Conservation (phyloP, 495 filamentous ascomycete genomes). For the Aspergillus conjunctus region DNA sequence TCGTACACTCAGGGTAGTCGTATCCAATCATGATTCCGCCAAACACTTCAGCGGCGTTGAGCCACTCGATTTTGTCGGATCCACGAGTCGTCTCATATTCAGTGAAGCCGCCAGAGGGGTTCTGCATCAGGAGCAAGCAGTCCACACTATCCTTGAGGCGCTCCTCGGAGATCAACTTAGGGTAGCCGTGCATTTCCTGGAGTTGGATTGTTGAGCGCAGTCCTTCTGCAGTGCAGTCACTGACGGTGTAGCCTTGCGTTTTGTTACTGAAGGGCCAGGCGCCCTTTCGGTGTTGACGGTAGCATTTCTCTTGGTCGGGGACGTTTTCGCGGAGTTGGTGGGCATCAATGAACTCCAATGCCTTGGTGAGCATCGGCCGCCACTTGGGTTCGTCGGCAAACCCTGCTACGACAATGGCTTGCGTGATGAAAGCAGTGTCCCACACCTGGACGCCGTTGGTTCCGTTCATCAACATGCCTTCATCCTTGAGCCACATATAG, state of each 20-base stretch:
- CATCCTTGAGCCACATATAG: conserved; percentile 87
- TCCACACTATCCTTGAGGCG: conserved; percentile 86
- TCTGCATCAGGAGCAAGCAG: conserved; percentile 90
- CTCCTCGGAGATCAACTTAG: conserved; percentile 68
- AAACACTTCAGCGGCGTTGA: conserved; percentile 97
- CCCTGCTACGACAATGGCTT: conserved; percentile 75
- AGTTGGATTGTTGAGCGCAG: conserved; percentile 84
- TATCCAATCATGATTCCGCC: conserved; percentile 98
- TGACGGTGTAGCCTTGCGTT: conserved; percentile 91
- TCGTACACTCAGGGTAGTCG: conserved; percentile 96
- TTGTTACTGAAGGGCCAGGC: conserved; percentile 94
- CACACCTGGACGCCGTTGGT: conserved; percentile 96
- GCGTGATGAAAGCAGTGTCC: conserved; percentile 91
- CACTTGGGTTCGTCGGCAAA: conserved; percentile 76
- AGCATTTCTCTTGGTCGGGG: conserved; percentile 74
- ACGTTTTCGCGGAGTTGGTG: conserved; percentile 91
- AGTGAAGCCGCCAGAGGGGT: conserved; percentile 81
- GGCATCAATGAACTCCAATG: conserved; percentile 82
- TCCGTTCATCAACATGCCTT: conserved; percentile 93
- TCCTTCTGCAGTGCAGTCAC: conserved; percentile 90
- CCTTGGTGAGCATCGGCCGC: conserved; percentile 80
- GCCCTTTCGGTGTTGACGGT: conserved; percentile 89
- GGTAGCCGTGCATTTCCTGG: conserved; percentile 77
- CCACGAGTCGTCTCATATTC: conserved; percentile 86
- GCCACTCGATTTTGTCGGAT: conserved; percentile 72